phyloP scores from a whole-genome alignment of 2,329 filamentous ascomycete genomes.

The Pezicula rhizophila region DNA sequence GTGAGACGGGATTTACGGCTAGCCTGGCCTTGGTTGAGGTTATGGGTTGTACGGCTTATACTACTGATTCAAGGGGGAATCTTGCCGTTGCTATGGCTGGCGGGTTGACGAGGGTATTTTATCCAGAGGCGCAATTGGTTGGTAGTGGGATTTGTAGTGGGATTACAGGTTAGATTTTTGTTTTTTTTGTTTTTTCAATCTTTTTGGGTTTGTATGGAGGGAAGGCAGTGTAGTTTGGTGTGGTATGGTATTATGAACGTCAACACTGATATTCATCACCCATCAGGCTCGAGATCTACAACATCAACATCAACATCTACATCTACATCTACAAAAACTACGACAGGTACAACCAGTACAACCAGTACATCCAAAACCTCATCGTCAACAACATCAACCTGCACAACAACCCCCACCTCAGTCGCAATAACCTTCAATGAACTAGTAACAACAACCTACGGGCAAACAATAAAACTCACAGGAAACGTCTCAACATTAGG shows the following conservation, averaged over 20 bases:
- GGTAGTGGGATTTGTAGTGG: slow-evolving; percentile 30
- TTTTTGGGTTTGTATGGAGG: background rate
- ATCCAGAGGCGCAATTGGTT: slow-evolving; percentile 27
- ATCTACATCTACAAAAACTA: background rate
- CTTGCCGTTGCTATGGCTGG: slow-evolving; percentile 36
- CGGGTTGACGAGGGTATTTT: slow-evolving; percentile 39
- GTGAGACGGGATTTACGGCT: slow-evolving; percentile 32
- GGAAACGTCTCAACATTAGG: slow-evolving; percentile 56
- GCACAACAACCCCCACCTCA: slow-evolving; percentile 34
- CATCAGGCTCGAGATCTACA: slow-evolving; percentile 1
- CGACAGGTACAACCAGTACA: background rate
- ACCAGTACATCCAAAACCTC: background rate
- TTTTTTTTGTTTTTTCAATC: no score
- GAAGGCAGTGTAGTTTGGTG: background rate
- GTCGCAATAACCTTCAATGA: slow-evolving; percentile 60
- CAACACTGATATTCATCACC: background rate
- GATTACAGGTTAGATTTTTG: slow-evolving; percentile 9
- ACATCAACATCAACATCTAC: slow-evolving; percentile 3
- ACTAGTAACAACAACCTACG: slow-evolving; percentile 48
- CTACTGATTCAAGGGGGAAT: slow-evolving; percentile 35
- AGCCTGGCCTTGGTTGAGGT: slow-evolving; percentile 33
- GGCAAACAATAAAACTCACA: slow-evolving; percentile 59
- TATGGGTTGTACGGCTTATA: slow-evolving; percentile 36
- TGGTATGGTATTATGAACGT: background rate
- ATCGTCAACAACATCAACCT: slow-evolving; percentile 18